These are phyloP conservation scores for Cyclotella kingstonii DNA, from an alignment of 108 stramenopile genomes.

Conservation along the genomic window DNA sequence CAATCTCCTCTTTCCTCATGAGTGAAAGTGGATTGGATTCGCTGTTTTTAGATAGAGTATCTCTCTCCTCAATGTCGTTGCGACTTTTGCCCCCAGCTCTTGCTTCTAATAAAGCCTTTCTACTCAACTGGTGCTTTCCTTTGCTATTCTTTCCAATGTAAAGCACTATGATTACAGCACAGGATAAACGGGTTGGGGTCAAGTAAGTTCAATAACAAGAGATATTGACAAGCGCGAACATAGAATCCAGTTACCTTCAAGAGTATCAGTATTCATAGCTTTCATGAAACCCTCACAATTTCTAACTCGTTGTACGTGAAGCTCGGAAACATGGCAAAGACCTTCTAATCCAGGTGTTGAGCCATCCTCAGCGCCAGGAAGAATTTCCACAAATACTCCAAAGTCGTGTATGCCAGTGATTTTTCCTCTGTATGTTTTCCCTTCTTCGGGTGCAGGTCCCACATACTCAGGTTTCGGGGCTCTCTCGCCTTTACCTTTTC, in stretches of 20 bases:
- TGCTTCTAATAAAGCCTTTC: slow-evolving; percentile 62
- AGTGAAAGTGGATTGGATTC: slow-evolving; percentile 18
- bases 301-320: slow-evolving; percentile 70
- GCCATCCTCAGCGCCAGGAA: slow-evolving; percentile 84
- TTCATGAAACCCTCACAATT: slow-evolving; percentile 79
- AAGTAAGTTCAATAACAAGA: background rate
- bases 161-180: slow-evolving; percentile 6
- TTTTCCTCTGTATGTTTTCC: slow-evolving; percentile 64
- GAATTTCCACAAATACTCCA: slow-evolving; percentile 79
- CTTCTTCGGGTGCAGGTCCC: slow-evolving; percentile 78
- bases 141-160: slow-evolving; percentile 75
- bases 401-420: slow-evolving; percentile 80
- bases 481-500: slow-evolving; percentile 48
- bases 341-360: slow-evolving; percentile 78
- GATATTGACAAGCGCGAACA: background rate
- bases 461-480: slow-evolving; percentile 53
- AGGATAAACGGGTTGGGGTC: background rate
- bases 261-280: slow-evolving; percentile 60
- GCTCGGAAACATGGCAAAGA: slow-evolving; percentile 83
- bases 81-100: slow-evolving; percentile 13
- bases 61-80: background rate
- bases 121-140: slow-evolving; percentile 71
- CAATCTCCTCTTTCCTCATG: slow-evolving; percentile 71
- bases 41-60: slow-evolving; percentile 6
- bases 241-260: slow-evolving; percentile 53